Evolutionary conservation across 192 early-diverging fungal species (phyloP).

Genomic region (Neocallimastix lanati): DNA sequence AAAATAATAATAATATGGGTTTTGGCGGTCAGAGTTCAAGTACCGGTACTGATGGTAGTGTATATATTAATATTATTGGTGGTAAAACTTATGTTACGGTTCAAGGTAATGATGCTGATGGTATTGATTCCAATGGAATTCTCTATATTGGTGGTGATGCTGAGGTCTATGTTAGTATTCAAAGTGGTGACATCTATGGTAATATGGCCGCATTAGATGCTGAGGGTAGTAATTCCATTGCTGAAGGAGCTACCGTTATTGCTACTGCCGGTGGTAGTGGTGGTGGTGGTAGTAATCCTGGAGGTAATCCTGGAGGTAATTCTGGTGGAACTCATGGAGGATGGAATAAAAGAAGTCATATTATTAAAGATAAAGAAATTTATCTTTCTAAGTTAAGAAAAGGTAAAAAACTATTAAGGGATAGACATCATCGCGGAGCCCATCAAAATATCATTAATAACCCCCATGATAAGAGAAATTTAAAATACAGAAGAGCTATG

Average conservation of each 20-base stretch:
- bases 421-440: too few species aligned
- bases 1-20: background rate
- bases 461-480: too few species aligned
- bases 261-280: background rate
- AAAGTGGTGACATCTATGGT: background rate
- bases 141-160: background rate
- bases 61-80: background rate
- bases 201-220: background rate
- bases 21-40: too few species aligned
- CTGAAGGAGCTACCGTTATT: background rate
- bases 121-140: background rate
- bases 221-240: background rate
- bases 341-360: too few species aligned
- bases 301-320: background rate
- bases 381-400: too few species aligned
- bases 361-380: too few species aligned
- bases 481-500: too few species aligned
- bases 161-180: background rate
- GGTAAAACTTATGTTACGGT: background rate
- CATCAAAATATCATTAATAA: too few species aligned
- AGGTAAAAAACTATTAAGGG: too few species aligned
- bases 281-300: background rate
- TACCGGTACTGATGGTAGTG: background rate
- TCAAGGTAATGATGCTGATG: background rate
- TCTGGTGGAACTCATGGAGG: too few species aligned